Conservation (phyloP, 2,329 filamentous ascomycete genomes). For the Phoma sp. region DNA sequence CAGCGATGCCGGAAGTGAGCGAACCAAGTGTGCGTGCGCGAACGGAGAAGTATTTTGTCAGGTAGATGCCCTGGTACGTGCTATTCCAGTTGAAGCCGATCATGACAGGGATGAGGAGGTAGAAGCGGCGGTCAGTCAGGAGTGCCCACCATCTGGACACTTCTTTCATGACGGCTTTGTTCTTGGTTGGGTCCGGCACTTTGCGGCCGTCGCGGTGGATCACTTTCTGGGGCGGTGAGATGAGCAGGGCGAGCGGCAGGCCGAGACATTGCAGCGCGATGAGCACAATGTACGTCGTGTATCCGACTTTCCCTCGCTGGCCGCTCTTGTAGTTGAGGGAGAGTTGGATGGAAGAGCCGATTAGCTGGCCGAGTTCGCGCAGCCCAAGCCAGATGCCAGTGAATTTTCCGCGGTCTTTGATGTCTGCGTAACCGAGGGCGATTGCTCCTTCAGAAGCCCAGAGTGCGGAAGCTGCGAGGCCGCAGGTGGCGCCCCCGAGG, state of each 20-base stretch:
- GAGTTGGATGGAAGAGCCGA: constrained; percentile 61
- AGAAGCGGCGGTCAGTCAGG: constrained; percentile 55
- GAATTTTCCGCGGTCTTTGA: constrained; percentile 56
- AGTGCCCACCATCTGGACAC: constrained; percentile 50
- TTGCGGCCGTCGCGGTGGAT: constrained; percentile 52
- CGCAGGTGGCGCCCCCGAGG: constrained; percentile 44
- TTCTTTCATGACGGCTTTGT: constrained; percentile 50
- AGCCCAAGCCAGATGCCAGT: constrained; percentile 63
- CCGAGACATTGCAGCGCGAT: constrained; percentile 57
- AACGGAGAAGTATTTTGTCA: constrained; percentile 62
- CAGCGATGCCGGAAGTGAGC: constrained; percentile 56
- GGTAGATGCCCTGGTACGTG: constrained; percentile 61
- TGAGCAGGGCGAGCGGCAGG: constrained; percentile 54
- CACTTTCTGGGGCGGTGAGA: constrained; percentile 57
- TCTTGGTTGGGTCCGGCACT: constrained; percentile 44
- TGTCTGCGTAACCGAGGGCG: constrained; percentile 55
- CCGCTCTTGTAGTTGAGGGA: constrained; percentile 57
- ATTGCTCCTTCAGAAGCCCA: constrained; percentile 54
- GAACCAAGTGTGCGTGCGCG: constrained; percentile 57
- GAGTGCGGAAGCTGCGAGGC: constrained; percentile 49
- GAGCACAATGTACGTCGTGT: constrained; percentile 50
- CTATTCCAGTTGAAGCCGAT: constrained; percentile 61
- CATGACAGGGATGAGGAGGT: constrained; percentile 59
- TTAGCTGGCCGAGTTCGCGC: constrained; percentile 61
- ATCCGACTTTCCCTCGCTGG: constrained; percentile 56